Evolutionary conservation across 495 filamentous ascomycete species (phyloP).

Genomic region (Hypomontagnella monticulosa): DNA sequence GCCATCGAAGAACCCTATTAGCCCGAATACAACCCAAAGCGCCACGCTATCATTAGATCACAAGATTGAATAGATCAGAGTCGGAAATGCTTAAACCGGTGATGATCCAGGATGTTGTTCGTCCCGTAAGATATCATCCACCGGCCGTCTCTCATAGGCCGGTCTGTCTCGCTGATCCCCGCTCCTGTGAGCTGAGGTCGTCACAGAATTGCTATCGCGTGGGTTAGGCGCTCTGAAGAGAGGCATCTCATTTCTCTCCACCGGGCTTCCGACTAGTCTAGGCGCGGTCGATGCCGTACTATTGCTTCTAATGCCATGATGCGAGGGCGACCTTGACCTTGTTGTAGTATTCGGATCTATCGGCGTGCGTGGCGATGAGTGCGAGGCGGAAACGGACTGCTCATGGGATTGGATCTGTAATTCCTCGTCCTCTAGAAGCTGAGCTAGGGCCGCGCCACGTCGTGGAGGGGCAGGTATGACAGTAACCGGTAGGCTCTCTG

Average conservation of each 20-base stretch:
- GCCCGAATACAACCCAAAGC: constrained; percentile 32
- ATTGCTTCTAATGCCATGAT: constrained; percentile 16
- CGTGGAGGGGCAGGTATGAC: constrained; percentile 60
- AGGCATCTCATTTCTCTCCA: constrained; percentile 27
- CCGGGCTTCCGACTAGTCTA: constrained; percentile 13
- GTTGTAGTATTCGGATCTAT: constrained; percentile 8
- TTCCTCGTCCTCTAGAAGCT: constrained; percentile 55
- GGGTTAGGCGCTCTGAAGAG: constrained; percentile 15
- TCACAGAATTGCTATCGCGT: constrained; percentile 19
- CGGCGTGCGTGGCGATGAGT: not conserved
- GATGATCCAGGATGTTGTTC: constrained; percentile 20
- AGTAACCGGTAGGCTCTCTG: constrained; percentile 58
- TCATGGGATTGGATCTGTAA: constrained; percentile 16
- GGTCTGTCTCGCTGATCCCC: constrained; percentile 33
- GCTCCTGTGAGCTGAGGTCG: constrained; percentile 3
- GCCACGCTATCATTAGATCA: constrained; percentile 42
- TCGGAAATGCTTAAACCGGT: constrained; percentile 18
- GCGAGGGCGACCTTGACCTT: constrained; percentile 14
- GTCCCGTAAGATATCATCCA: constrained; percentile 35
- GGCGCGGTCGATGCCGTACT: constrained; percentile 18
- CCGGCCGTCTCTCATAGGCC: constrained; percentile 35
- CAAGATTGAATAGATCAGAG: constrained; percentile 12
- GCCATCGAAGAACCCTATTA: constrained; percentile 22
- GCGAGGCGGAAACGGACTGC: constrained; percentile 16
- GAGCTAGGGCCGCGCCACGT: constrained; percentile 56